Base-by-base conservation (phyloP, 768 basidiomycete species). In the Rhodosporidiobolus odoratus region DNA sequence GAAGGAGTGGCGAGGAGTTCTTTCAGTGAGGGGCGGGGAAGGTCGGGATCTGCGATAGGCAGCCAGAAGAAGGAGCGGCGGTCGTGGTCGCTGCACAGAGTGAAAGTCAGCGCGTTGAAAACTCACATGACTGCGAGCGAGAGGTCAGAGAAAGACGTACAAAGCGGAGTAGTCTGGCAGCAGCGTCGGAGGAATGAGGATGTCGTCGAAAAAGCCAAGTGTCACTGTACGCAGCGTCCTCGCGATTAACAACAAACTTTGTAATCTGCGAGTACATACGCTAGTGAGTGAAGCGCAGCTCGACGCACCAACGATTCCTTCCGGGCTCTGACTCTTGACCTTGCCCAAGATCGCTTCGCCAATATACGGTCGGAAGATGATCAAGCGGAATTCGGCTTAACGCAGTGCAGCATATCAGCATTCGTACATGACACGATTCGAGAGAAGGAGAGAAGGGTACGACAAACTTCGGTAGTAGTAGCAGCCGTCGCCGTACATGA, bases 401-500 rank as follows among this genome's bases (percentile, higher is more conserved):
- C 16, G 25, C 4, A 15, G 32, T 32, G 35, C 25, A 21, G 5
- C 15, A 17, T 5, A 40, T 66, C 50, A 71, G 54, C 34, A 0
- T 15, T 3, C 15, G 35, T 15, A 62, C 52, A 17, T n/a, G n/a
- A 8, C 47, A 6, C 1, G n/a, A n/a, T n/a, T n/a, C 25, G 25
- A 25, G 32, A 50, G n/a, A 35, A 45, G 34, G 23, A 38, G 43
- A 25, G 25, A 45, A 47, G 15, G 10, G 21, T 17, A 50, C n/a
- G 50, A 23, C 43, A 74, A 61, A 94, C 94, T 86, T 84, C 90
- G 92, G 78, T 98, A 93, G 89, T 93, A 98, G 77, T 95, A 82
- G 77, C 87, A 88, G 0, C 95, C 95, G 79, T 99, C 95, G 0
- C 95, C 94, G 76, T 94, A 96, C 43, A 92, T 84, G 8, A 99